Evolutionary conservation across 176 grass and related monocot species (phyloP).

Genomic region (Eragrostis nindensis): DNA sequence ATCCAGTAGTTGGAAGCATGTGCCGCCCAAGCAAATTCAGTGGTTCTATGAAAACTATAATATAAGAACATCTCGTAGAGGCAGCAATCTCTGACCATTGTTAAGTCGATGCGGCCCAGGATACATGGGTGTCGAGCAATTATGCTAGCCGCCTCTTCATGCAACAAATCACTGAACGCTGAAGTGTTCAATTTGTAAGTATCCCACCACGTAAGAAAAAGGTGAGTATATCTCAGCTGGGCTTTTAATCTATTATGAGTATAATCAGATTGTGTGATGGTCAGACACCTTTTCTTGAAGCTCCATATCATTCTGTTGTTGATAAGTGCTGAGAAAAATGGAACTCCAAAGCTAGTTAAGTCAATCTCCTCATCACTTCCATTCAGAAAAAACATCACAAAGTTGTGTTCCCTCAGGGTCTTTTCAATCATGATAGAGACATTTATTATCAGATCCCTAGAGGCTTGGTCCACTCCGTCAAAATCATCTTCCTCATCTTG

Average conservation of each 20-base stretch:
- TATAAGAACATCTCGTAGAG: neutral
- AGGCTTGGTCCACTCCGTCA: neutral
- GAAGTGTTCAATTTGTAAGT: neutral
- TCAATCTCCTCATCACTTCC: neutral
- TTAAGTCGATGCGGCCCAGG: neutral
- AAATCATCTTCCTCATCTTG: constrained; percentile 6
- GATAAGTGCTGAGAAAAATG: rapidly evolving
- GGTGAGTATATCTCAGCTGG: neutral
- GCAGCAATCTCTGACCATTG: neutral
- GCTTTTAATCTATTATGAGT: rapidly evolving
- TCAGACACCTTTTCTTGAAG: neutral
- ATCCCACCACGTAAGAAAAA: neutral
- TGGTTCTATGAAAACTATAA: neutral
- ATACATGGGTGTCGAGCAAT: neutral
- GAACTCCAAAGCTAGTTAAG: neutral
- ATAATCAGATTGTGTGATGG: neutral
- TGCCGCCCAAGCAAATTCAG: neutral
- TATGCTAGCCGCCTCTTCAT: neutral
- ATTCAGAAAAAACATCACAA: neutral
- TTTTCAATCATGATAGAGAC: neutral
- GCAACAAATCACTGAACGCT: neutral
- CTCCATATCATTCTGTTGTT: neutral
- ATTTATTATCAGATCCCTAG: neutral
- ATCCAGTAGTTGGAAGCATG: constrained; percentile 15
- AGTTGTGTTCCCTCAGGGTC: rapidly evolving